These are phyloP conservation scores for Nakazawaea ishiwadae DNA, from an alignment of 805 yeast genomes.

Conservation along the genomic window DNA sequence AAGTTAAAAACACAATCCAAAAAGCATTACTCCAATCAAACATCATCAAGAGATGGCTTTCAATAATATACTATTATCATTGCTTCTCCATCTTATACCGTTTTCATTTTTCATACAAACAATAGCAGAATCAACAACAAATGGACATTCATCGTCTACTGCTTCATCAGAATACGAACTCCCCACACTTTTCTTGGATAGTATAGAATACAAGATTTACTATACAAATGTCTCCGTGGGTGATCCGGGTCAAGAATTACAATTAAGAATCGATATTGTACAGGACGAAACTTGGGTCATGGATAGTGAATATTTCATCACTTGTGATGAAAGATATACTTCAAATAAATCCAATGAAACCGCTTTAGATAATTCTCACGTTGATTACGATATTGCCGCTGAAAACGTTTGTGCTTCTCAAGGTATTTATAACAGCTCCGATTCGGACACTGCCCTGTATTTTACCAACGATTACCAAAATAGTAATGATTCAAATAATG, in stretches of 20 bases:
- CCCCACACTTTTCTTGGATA: conserved; percentile 5
- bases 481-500: conserved; percentile 15
- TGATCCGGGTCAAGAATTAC: conserved; percentile 18
- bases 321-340: conserved; percentile 16
- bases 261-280: conserved; percentile 25
- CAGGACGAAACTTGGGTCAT: conserved; percentile 27
- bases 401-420: conserved; percentile 19
- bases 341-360: conserved; percentile 3
- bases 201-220: conserved; percentile 14
- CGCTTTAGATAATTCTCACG: not conserved
- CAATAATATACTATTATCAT: not conserved
- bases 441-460: conserved; percentile 17
- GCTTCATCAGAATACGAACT: conserved; percentile 4
- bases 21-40: not conserved
- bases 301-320: conserved; percentile 17
- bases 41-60: not conserved
- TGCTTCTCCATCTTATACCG: not conserved
- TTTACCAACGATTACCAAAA: conserved; percentile 12
- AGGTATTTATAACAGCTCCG: conserved; percentile 21
- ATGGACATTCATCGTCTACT: not conserved
- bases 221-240: conserved; percentile 24
- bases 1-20: no score
- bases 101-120: not conserved
- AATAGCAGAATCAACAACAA: not conserved
- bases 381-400: conserved; percentile 1